A percentile compares a stretch with the other conserved stretches of the same genome.
These are phyloP conservation scores for Apiospora saccharicola DNA, from an alignment of 2,329 filamentous ascomycete species.

Conservation along the genomic window DNA sequence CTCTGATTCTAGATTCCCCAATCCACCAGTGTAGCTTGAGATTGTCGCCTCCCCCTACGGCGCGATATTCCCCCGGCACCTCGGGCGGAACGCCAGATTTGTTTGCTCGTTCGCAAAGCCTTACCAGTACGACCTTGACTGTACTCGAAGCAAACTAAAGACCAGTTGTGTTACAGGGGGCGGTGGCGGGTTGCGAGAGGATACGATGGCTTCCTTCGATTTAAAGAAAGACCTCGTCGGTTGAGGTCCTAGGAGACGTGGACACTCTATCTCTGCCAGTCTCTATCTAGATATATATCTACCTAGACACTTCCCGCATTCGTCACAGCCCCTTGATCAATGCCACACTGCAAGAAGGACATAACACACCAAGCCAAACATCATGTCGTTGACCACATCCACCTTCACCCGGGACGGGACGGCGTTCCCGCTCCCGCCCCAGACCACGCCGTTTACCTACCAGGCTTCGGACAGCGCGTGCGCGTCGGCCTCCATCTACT, in stretches of 20 bases:
- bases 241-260: too few relatives aligned
- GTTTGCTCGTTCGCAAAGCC: constrained; percentile 6
- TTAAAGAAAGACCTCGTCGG: background rate
- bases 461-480: background rate
- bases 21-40: too few relatives aligned
- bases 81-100: background rate
- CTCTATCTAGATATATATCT: background rate
- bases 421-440: constrained; percentile 20
- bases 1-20: too few relatives aligned
- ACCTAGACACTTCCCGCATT: too few relatives aligned
- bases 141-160: background rate
- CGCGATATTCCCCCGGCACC: background rate
- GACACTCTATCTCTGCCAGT: background rate
- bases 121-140: background rate
- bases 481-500: constrained; percentile 13
- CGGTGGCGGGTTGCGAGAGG: background rate
- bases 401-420: constrained; percentile 14
- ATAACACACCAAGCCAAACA: too few relatives aligned
- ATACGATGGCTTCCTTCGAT: background rate
- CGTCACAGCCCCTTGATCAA: too few relatives aligned
- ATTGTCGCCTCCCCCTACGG: too few relatives aligned
- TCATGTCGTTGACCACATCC: background rate
- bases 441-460: constrained; percentile 22
- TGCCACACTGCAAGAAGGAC: too few relatives aligned
- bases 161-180: background rate